Evolutionary conservation across 2,329 filamentous ascomycete species (phyloP), one percentile per base, ranked within the genome.

Genomic region (Lizonia empirigonia): DNA sequence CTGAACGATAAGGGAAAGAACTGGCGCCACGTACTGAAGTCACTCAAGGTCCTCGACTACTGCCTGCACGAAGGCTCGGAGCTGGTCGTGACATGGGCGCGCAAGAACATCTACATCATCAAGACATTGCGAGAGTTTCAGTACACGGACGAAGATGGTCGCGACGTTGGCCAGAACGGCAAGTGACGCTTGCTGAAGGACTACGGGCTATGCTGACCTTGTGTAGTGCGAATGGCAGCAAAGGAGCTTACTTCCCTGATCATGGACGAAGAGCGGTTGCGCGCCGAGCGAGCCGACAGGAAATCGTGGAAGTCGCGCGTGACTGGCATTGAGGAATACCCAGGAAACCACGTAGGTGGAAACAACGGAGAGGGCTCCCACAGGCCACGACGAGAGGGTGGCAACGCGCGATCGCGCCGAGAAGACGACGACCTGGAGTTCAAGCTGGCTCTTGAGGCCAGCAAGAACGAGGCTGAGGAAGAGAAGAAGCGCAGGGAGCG

Each of bases 1-100:
- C 80, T 99, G 69, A 99, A 99, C 68, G 94, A 99, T 76, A 97
- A 99, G 77, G 94, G 94, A 70, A 99, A 97, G 82, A 99, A 99
- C 74, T 99, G 94, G 94, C 87, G 94, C 66, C 94, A 99, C 73
- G 94, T 99, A 10, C 80, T 99, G 53, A 99, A 99, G 77, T 95
- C 94, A 33, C 81, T 99, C 63, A 99, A 99, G 74, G 94, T 99
- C 44, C 83, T 97, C 50, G 94, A 99, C 75, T 99, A 99, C 76
- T 97, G 92, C 76, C 81, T 99, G 50, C 94, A 99, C 73, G 94
- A 99, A 74, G 94, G 94, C 38, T 97, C 92, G 0, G 94, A 97
- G 76, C 79, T 97, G 59, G 91, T 97, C 26, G 94, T 99, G 41
- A 97, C 93, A 4, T 99, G 94, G 94, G 92, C 92, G 58, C 88